Conservation (phyloP, 345 rosid species). For the Citrus medica region DNA sequence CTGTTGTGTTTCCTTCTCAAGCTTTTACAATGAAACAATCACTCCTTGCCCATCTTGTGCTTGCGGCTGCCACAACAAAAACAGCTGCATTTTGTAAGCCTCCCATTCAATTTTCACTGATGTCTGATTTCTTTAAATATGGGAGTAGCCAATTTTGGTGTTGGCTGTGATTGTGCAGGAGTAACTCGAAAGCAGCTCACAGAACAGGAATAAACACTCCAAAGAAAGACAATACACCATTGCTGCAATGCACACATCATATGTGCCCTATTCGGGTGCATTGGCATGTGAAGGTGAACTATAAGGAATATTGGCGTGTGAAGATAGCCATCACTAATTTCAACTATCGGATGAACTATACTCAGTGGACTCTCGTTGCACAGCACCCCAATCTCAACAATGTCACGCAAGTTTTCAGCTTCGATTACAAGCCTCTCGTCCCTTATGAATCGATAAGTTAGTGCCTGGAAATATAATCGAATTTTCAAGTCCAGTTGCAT, state of each 20-base stretch:
- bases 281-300: slow-evolving; percentile 63
- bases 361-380: slow-evolving; percentile 59
- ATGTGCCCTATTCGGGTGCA: slow-evolving; percentile 67
- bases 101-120: slow-evolving; percentile 6
- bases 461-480: slow-evolving; percentile 14
- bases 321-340: slow-evolving; percentile 63
- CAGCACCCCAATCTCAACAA: slow-evolving; percentile 65
- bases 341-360: slow-evolving; percentile 56
- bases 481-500: not conserved
- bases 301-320: slow-evolving; percentile 58
- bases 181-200: slow-evolving; percentile 44
- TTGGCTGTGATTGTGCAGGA: slow-evolving; percentile 32
- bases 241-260: slow-evolving; percentile 63
- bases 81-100: slow-evolving; percentile 59
- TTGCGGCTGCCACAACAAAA: slow-evolving; percentile 70
- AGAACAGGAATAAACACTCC: slow-evolving; percentile 48
- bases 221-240: slow-evolving; percentile 46
- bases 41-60: slow-evolving; percentile 72
- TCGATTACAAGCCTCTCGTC: slow-evolving; percentile 53
- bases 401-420: slow-evolving; percentile 61
- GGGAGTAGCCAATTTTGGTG: not conserved
- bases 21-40: slow-evolving; percentile 73
- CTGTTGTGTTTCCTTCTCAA: slow-evolving; percentile 82
- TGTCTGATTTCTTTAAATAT: not conserved
- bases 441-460: slow-evolving; percentile 50